These are phyloP conservation scores for Fragilaria radians DNA, from an alignment of 108 stramenopile species.

Conservation along the genomic window DNA sequence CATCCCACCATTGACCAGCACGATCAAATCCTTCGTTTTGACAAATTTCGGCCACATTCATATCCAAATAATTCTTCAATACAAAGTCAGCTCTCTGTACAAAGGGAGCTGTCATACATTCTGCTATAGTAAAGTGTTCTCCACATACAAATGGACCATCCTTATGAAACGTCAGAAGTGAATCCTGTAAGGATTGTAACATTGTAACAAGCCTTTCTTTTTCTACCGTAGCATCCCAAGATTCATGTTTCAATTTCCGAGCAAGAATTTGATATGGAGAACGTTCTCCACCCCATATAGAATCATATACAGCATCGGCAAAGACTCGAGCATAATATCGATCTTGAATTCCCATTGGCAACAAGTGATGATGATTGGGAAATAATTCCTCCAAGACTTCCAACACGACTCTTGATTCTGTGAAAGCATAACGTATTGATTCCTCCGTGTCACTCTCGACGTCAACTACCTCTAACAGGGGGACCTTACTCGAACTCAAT, in stretches of 20 bases:
- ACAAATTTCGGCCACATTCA: constrained; percentile 5
- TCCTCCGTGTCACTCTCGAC: background rate
- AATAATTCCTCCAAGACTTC: constrained; percentile 7
- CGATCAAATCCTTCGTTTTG: constrained; percentile 12
- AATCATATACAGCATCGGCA: constrained; percentile 7
- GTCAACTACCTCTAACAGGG: constrained; percentile 7
- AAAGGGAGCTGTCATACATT: constrained; percentile 19
- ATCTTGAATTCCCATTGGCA: background rate
- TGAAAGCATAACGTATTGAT: constrained; percentile 3
- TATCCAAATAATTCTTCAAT: constrained; percentile 6
- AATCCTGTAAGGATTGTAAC: background rate
- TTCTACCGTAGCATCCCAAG: background rate
- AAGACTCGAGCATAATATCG: constrained; percentile 3
- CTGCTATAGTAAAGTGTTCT: constrained; percentile 7
- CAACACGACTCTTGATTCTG: constrained; percentile 8
- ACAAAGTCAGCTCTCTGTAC: constrained; percentile 14
- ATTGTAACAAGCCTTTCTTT: background rate
- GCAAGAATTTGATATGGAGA: background rate
- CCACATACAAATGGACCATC: constrained; percentile 19
- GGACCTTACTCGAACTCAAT: constrained; percentile 13
- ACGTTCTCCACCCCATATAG: background rate
- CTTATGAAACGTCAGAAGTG: background rate
- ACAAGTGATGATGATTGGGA: background rate
- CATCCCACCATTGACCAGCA: constrained; percentile 19
- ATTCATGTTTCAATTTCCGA: background rate